Evolutionary conservation across 768 basidiomycete genomes (phyloP).

Genomic region (Leccinum uliginosum): DNA sequence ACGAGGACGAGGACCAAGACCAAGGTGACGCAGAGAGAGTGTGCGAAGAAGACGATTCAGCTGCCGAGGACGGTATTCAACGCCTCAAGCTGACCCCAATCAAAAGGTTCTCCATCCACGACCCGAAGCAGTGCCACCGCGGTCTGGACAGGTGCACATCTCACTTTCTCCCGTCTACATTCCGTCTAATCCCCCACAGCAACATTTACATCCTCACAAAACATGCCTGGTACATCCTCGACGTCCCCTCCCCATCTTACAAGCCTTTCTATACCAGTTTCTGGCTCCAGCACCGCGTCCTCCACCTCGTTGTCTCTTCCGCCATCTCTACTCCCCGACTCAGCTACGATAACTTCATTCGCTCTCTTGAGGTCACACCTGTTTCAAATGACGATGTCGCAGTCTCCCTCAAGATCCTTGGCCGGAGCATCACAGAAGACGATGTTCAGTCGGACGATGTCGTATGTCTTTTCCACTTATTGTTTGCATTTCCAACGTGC

Average conservation of each 20-base stretch:
- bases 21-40: constrained; percentile 18
- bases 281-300: constrained; percentile 46
- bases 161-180: neutral
- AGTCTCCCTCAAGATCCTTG: constrained; percentile 36
- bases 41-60: neutral
- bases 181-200: constrained; percentile 32
- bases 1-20: constrained; percentile 21
- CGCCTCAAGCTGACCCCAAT: constrained; percentile 41
- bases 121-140: constrained; percentile 22
- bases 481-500: neutral
- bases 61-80: constrained; percentile 17
- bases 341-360: constrained; percentile 38
- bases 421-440: constrained; percentile 36
- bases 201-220: constrained; percentile 61
- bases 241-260: constrained; percentile 45
- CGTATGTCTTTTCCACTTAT: constrained; percentile 33
- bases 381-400: constrained; percentile 30
- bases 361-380: constrained; percentile 29
- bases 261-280: constrained; percentile 41
- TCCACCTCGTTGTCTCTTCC: constrained; percentile 43
- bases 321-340: constrained; percentile 33
- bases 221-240: constrained; percentile 69
- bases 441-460: constrained; percentile 45
- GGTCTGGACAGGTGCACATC: constrained; percentile 41
- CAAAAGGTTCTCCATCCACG: constrained; percentile 45